These are phyloP conservation scores for Paramecium bursaria DNA, from an alignment of 73 alveolate genomes.

Conservation along the genomic window DNA sequence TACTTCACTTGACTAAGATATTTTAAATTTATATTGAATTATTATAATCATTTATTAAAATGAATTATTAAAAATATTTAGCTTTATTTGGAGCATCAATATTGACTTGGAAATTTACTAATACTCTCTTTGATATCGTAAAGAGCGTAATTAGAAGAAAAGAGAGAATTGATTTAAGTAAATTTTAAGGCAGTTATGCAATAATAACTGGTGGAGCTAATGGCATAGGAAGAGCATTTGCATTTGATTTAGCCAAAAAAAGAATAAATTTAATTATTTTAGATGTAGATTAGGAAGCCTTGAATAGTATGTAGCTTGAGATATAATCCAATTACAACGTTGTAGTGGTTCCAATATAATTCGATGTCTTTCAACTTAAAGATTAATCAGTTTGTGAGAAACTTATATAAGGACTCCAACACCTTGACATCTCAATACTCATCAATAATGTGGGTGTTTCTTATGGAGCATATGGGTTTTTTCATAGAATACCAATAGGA, in stretches of 20 bases:
- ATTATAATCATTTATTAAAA: too few relatives aligned
- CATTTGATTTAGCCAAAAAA: constrained; percentile 75
- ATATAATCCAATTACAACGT: neutral
- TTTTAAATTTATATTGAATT: too few relatives aligned
- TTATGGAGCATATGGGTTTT: neutral
- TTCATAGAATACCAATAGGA: constrained; percentile 26
- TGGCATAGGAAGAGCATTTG: constrained; percentile 87
- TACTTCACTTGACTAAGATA: neutral
- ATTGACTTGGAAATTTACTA: too few relatives aligned
- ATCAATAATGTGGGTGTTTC: constrained; percentile 84
- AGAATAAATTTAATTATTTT: constrained; percentile 78
- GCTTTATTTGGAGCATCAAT: too few relatives aligned
- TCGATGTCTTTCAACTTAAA: constrained; percentile 42
- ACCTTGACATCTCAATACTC: constrained; percentile 79
- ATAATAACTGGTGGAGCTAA: constrained; percentile 85
- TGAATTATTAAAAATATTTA: too few relatives aligned
- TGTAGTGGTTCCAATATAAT: constrained; percentile 6
- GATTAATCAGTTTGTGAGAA: constrained; percentile 40
- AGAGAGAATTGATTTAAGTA: too few relatives aligned
- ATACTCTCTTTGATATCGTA: too few relatives aligned
- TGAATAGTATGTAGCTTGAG: neutral
- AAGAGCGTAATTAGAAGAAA: too few relatives aligned
- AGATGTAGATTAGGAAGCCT: constrained; percentile 58
- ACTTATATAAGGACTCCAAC: constrained; percentile 55
- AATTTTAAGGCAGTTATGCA: constrained; percentile 80